These are phyloP conservation scores for Quercus ilex DNA, from an alignment of 306 rosid genomes.

Conservation along the genomic window DNA sequence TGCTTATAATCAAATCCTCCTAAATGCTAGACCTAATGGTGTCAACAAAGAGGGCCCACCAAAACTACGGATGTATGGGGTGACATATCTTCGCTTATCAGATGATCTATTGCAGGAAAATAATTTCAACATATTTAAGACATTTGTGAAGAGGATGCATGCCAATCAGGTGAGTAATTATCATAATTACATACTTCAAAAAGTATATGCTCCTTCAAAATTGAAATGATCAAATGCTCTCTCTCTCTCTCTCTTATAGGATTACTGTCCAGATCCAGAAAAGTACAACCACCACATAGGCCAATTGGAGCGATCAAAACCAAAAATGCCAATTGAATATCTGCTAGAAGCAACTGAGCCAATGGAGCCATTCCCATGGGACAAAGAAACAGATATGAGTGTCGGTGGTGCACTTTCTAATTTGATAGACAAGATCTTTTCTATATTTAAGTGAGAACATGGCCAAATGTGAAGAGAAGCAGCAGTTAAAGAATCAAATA, in stretches of 20 bases:
- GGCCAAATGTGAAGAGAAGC: conserved; percentile 15
- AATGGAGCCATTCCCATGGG: conserved; percentile 66
- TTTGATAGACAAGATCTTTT: conserved; percentile 22
- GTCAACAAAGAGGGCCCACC: conserved; percentile 50
- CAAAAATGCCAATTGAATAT: conserved; percentile 47
- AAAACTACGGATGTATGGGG: conserved; percentile 57
- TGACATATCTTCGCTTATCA: conserved; percentile 75
- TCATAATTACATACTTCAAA: conserved; percentile 8
- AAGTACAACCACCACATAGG: conserved; percentile 47
- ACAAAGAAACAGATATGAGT: conserved; percentile 57
- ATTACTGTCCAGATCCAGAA: conserved; percentile 46
- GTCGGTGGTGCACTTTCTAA: conserved; percentile 41
- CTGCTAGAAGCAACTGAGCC: conserved; percentile 64
- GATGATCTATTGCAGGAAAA: conserved; percentile 45
- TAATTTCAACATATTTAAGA: conserved; percentile 60
- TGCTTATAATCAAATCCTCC: conserved; percentile 73
- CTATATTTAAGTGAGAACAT: conserved; percentile 27
- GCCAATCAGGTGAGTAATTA: conserved; percentile 72
- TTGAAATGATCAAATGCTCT: conserved; percentile 10
- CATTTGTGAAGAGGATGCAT: conserved; percentile 76
- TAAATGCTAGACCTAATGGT: conserved; percentile 88
- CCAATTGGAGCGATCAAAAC: conserved; percentile 54
- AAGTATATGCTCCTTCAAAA: not conserved
- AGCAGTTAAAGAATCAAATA: conserved; percentile 11
- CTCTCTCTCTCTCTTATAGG: conserved; percentile 39